Evolutionary conservation across 306 rosid genomes (phyloP).

Genomic region (Glycine tomentella): DNA sequence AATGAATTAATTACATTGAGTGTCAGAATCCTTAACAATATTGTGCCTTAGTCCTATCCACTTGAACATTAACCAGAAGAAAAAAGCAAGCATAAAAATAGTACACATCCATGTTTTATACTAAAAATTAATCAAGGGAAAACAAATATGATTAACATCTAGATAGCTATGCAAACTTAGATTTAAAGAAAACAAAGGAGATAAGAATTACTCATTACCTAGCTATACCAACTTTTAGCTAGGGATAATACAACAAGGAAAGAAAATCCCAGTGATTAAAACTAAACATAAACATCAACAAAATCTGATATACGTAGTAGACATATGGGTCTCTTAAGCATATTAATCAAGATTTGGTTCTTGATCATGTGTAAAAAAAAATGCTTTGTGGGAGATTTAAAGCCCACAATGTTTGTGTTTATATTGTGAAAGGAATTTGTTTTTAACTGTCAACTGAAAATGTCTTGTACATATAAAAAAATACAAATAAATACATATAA

Average conservation of each 20-base stretch:
- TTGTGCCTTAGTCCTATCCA: background rate
- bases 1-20: constrained; percentile 36
- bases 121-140: background rate
- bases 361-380: background rate
- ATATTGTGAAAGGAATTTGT: background rate
- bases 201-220: background rate
- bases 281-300: too few relatives aligned
- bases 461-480: background rate
- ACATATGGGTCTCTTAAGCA: background rate
- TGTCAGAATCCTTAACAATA: constrained; percentile 9
- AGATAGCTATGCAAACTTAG: background rate
- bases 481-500: background rate
- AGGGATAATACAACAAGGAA: background rate
- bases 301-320: background rate
- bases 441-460: background rate
- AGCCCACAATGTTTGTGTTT: background rate
- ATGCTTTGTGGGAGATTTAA: background rate
- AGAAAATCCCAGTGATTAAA: background rate
- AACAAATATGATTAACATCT: background rate
- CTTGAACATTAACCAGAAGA: background rate
- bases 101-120: background rate
- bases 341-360: background rate
- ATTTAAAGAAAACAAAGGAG: constrained; percentile 4
- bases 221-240: background rate
- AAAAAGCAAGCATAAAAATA: background rate